phyloP scores from a whole-genome alignment of 1,284 basidiomycete species.

The Rhodofomes roseus region DNA sequence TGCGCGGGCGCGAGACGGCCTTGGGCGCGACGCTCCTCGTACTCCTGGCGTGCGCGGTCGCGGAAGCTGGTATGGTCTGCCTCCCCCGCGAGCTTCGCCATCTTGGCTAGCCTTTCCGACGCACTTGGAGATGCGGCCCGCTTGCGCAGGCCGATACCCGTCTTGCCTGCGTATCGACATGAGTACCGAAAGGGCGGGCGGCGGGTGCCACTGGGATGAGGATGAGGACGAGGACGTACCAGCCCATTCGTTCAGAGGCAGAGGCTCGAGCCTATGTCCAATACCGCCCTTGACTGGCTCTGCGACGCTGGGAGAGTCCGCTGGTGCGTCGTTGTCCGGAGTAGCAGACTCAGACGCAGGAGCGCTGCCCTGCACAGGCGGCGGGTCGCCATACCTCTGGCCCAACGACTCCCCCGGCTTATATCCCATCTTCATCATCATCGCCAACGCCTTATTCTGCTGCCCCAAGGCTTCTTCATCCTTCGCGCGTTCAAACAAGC shows the following conservation, averaged over 20 bases:
- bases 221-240: constrained; percentile 39
- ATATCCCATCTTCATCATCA: constrained; percentile 91
- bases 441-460: constrained; percentile 69
- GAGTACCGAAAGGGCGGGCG: constrained; percentile 5
- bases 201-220: background rate
- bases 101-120: constrained; percentile 65
- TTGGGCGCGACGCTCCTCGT: constrained; percentile 70
- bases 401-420: constrained; percentile 77
- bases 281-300: background rate
- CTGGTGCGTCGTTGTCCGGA: background rate
- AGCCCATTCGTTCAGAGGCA: constrained; percentile 73
- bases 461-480: constrained; percentile 50
- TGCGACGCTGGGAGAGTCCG: background rate
- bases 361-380: background rate
- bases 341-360: background rate
- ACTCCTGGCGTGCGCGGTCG: constrained; percentile 63
- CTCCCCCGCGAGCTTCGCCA: constrained; percentile 66
- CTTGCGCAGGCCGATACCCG: constrained; percentile 71
- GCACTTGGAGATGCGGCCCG: constrained; percentile 60
- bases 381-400: constrained; percentile 22
- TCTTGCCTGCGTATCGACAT: constrained; percentile 49
- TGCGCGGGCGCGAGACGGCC: constrained; percentile 63
- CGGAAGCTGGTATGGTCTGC: constrained; percentile 56
- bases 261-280: constrained; percentile 54
- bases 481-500: constrained; percentile 71